Evolutionary conservation across 2,329 filamentous ascomycete genomes (phyloP).

Genomic region (Nigrospora oryzae): DNA sequence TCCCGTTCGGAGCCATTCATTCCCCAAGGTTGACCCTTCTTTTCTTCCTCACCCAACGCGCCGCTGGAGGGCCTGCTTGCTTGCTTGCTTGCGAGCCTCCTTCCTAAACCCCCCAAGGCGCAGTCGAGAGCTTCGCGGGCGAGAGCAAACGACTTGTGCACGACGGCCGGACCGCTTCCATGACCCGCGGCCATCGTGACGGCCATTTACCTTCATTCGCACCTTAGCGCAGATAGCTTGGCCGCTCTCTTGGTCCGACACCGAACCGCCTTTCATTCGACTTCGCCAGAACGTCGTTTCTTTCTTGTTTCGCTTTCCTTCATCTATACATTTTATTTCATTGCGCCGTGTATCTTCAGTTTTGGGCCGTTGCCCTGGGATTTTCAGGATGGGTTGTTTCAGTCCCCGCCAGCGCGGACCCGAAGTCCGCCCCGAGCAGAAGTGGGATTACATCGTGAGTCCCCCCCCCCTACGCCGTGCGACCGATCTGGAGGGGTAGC

Average conservation of each 20-base stretch:
- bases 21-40: background rate
- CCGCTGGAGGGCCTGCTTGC: background rate
- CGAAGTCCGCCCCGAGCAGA: slow-evolving; percentile 71
- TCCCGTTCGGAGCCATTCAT: slow-evolving; percentile 4
- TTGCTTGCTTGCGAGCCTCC: slow-evolving; percentile 6
- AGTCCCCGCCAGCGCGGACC: slow-evolving; percentile 48
- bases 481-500: background rate
- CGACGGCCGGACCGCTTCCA: slow-evolving; percentile 29
- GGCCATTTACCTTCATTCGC: too few species aligned
- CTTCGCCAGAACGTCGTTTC: too few species aligned
- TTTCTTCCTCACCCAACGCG: slow-evolving; percentile 6
- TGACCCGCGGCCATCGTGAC: slow-evolving; percentile 1
- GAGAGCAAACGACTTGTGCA: slow-evolving; percentile 36
- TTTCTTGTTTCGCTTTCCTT: too few species aligned
- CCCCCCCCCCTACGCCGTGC: background rate
- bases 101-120: slow-evolving; percentile 17
- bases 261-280: too few species aligned
- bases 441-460: slow-evolving; percentile 88
- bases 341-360: too few species aligned
- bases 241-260: too few species aligned
- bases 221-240: too few species aligned
- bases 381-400: slow-evolving; percentile 54
- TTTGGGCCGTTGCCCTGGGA: background rate
- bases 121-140: slow-evolving; percentile 40
- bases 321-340: too few species aligned